Evolutionary conservation across 1,284 basidiomycete species (phyloP), one percentile per base, ranked within the genome.

Genomic region (Melampsora occidentalis): DNA sequence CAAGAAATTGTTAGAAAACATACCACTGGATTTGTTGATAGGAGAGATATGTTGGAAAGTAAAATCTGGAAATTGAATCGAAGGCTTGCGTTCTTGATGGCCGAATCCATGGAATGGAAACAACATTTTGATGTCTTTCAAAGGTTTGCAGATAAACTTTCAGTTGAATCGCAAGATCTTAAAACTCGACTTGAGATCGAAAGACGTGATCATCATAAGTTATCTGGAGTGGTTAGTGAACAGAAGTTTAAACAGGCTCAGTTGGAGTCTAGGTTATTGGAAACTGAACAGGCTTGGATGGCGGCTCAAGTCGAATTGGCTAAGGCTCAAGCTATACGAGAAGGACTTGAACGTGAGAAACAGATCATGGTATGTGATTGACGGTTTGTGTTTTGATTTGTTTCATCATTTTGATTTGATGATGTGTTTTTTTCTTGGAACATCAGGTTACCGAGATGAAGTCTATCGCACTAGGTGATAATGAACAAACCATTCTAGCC

Each of bases 181-280:
- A 79, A 79, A 77, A 77, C 78, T 4, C 78, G 78, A 14, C 65
- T 81, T 1, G 80, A 80, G 46, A 61, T 57, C 59, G 81, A 81
- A 64, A 71, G 78, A 2, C 72, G 78, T 33, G 79, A 80, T 64
- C 77, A 79, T 2, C 63, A 57, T 10, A 77, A 79, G 5, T 57
- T 81, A 31, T 77, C 73, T 1, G 71, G 75, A 2, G 76, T 79
- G 35, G 79, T 78, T 5, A 62, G 70, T 6, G 79, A 81, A 48
- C 64, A 68, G 10, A 77, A 79, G 3, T 67, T 66, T 12, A 71
- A 76, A 46, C 78, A 79, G 59, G 78, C 77, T 76, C 78, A 80
- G 25, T 39, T 78, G 12, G 61, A 35, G n/a, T 22, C n/a, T 2
- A 46, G 39, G 14, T 49, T 78, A 31, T 35, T 69, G 33, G 72